phyloP scores from a whole-genome alignment of 805 yeast species.

The Candida orba region DNA sequence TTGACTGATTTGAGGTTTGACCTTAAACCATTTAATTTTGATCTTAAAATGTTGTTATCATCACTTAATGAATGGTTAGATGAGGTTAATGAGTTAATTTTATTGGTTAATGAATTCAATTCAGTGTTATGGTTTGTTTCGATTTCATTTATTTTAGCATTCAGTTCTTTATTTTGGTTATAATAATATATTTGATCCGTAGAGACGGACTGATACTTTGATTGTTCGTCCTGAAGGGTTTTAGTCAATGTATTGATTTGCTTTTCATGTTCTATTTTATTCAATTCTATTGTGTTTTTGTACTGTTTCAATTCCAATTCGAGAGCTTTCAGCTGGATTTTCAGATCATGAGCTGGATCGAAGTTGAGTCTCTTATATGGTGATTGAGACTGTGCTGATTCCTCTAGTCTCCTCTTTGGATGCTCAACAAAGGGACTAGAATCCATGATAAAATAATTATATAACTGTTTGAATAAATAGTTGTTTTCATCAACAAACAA shows the following conservation, averaged over 20 bases:
- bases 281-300: conserved; percentile 33
- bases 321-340: conserved; percentile 21
- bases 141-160: conserved; percentile 20
- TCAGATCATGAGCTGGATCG: neutral
- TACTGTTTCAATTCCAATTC: conserved; percentile 31
- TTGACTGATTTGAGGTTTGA: neutral
- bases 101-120: conserved; percentile 10
- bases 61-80: conserved; percentile 7
- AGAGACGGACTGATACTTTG: conserved; percentile 12
- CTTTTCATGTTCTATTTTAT: conserved; percentile 26
- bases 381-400: conserved; percentile 3
- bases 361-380: conserved; percentile 6
- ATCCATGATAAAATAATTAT: conserved; percentile 17
- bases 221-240: conserved; percentile 16
- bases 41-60: conserved; percentile 2
- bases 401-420: conserved; percentile 14
- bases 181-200: conserved; percentile 31
- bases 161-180: conserved; percentile 26
- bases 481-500: neutral
- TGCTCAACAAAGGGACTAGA: conserved; percentile 31
- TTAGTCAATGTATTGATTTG: conserved; percentile 23
- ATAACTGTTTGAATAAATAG: no score
- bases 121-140: conserved; percentile 20
- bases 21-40: conserved; percentile 2
- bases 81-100: conserved; percentile 11